Conservation (phyloP, 2,329 filamentous ascomycete species). For the Aspergillus sp. region DNA sequence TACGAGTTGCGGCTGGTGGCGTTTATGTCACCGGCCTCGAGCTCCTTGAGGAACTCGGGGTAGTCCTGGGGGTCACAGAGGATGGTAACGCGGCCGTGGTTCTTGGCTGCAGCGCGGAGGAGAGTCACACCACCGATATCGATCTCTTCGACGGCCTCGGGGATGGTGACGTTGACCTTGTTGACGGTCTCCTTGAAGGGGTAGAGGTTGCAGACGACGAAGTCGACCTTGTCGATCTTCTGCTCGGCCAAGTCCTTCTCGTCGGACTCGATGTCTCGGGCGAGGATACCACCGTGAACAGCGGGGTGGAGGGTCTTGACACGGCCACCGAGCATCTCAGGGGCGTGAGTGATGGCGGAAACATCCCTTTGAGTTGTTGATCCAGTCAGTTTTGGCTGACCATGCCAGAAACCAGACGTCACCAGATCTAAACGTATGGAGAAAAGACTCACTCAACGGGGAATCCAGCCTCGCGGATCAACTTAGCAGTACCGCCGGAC, state of each 20-base stretch:
- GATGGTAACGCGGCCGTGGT: slow-evolving; percentile 92
- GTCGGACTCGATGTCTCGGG: slow-evolving; percentile 88
- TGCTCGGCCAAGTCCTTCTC: slow-evolving; percentile 95
- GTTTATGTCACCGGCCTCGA: slow-evolving; percentile 78
- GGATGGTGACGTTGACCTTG: slow-evolving; percentile 93
- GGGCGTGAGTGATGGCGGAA: slow-evolving; percentile 92
- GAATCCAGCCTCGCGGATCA: slow-evolving; percentile 96
- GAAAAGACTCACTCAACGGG: slow-evolving; percentile 71
- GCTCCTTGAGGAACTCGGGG: slow-evolving; percentile 85
- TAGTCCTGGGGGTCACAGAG: slow-evolving; percentile 93
- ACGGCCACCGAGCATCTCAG: slow-evolving; percentile 89
- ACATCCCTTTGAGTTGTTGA: slow-evolving; percentile 63
- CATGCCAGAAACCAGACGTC: slow-evolving; percentile 2
- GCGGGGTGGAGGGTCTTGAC: slow-evolving; percentile 97
- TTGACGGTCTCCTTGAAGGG: slow-evolving; percentile 98
- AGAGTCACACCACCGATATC: slow-evolving; percentile 97
- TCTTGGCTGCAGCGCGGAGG: slow-evolving; percentile 94
- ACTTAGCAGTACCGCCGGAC: slow-evolving; percentile 88
- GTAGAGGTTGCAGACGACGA: slow-evolving; percentile 96
- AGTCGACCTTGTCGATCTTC: slow-evolving; percentile 93
- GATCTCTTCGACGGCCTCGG: slow-evolving; percentile 96
- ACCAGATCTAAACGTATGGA: slow-evolving; percentile 2
- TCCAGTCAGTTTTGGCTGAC: too few species aligned
- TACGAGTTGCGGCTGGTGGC: slow-evolving; percentile 82
- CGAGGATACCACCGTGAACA: slow-evolving; percentile 79